Conservation (phyloP, 495 filamentous ascomycete species). For the Podospora fimiseda region DNA sequence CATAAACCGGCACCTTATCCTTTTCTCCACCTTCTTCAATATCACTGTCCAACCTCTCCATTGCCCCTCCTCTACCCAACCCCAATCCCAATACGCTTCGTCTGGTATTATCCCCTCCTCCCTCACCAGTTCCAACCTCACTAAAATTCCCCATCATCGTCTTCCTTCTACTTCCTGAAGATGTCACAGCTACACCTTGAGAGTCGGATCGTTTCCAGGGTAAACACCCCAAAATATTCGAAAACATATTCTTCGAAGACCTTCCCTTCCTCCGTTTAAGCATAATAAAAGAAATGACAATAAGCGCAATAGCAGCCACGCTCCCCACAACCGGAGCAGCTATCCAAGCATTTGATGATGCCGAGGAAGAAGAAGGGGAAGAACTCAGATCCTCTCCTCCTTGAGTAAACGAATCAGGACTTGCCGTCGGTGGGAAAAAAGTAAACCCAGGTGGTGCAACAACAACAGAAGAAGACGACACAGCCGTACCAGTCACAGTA, state of each 20-base stretch:
- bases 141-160: slow-evolving; percentile 25
- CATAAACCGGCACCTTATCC: slow-evolving; percentile 10
- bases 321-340: slow-evolving; percentile 35
- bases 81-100: slow-evolving; percentile 20
- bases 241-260: too few species aligned
- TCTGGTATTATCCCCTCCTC: slow-evolving; percentile 9
- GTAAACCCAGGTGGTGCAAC: slow-evolving; percentile 1
- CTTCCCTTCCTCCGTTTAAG: slow-evolving; percentile 26
- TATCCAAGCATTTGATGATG: slow-evolving; percentile 28
- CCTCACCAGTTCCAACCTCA: slow-evolving; percentile 7
- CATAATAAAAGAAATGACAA: slow-evolving; percentile 31
- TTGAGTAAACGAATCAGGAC: background rate
- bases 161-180: background rate
- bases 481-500: background rate
- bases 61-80: slow-evolving; percentile 13
- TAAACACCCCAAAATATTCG: too few species aligned
- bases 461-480: slow-evolving; percentile 2
- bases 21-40: slow-evolving; percentile 16
- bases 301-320: slow-evolving; percentile 29
- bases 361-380: background rate
- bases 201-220: too few species aligned
- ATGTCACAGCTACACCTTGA: too few species aligned
- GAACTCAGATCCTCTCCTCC: background rate
- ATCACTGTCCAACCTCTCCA: slow-evolving; percentile 22
- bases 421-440: background rate